Percentiles rank a stretch among this genome's conserved stretches.
These are phyloP conservation scores for Gentiana straminea DNA, from an alignment of 257 asterid genomes.

Conservation along the genomic window DNA sequence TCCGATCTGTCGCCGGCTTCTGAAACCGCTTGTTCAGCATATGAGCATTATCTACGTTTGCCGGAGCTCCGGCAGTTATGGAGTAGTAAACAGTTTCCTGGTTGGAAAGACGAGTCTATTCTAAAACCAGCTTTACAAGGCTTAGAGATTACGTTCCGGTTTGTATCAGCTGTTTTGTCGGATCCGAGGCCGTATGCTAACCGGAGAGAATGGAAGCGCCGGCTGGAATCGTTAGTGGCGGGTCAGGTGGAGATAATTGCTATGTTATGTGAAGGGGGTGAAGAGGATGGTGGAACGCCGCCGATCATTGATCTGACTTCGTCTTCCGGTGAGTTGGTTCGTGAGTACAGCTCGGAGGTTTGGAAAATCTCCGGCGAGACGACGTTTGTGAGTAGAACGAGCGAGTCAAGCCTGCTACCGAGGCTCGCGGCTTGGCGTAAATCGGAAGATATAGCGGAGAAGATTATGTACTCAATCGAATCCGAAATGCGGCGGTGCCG, in stretches of 20 bases:
- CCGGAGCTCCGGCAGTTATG: slow-evolving; percentile 64
- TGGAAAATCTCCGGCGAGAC: slow-evolving; percentile 62
- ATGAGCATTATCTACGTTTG: slow-evolving; percentile 61
- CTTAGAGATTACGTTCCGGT: slow-evolving; percentile 69
- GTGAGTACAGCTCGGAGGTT: slow-evolving; percentile 74
- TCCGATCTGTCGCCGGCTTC: slow-evolving; percentile 56
- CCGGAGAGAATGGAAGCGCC: slow-evolving; percentile 67
- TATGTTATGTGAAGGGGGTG: slow-evolving; percentile 54
- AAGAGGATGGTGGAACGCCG: slow-evolving; percentile 48
- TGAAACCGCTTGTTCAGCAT: slow-evolving; percentile 62
- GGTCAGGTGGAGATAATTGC: slow-evolving; percentile 59
- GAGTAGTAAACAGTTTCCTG: slow-evolving; percentile 45
- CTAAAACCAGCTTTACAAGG: slow-evolving; percentile 64
- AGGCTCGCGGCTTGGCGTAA: slow-evolving; percentile 58
- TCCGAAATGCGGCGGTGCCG: slow-evolving; percentile 65
- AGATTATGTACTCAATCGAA: slow-evolving; percentile 57
- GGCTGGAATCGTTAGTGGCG: slow-evolving; percentile 47
- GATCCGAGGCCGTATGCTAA: slow-evolving; percentile 63
- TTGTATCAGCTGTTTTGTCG: slow-evolving; percentile 56
- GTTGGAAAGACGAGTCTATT: slow-evolving; percentile 54
- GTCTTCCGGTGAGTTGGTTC: slow-evolving; percentile 29
- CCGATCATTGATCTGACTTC: slow-evolving; percentile 56
- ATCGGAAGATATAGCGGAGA: slow-evolving; percentile 50
- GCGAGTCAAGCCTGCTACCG: slow-evolving; percentile 75
- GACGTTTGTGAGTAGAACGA: slow-evolving; percentile 60